Evolutionary conservation across 345 rosid species (phyloP).

Genomic region (Salix dunnii): DNA sequence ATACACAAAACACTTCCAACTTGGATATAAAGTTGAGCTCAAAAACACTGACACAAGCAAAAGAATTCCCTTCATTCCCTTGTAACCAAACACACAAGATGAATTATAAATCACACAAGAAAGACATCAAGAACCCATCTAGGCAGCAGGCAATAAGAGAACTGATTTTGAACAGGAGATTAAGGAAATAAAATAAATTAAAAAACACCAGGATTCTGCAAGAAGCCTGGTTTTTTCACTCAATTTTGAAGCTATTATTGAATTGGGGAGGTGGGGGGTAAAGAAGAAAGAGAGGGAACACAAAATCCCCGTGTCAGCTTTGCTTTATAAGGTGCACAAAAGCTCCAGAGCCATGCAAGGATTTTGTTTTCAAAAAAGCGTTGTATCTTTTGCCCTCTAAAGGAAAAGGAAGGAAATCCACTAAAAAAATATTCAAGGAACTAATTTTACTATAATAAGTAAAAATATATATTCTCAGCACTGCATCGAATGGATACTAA

Average conservation of each 20-base stretch:
- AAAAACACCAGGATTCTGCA: background rate
- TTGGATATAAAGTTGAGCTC: background rate
- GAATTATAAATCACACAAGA: slow-evolving; percentile 10
- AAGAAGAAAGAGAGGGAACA: slow-evolving; percentile 33
- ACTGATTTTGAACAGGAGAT: slow-evolving; percentile 10
- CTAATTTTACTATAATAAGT: no score
- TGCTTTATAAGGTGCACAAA: slow-evolving; percentile 44
- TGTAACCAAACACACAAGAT: background rate
- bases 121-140: slow-evolving; percentile 32
- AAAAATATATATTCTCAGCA: background rate
- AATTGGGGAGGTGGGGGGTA: background rate
- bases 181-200: slow-evolving; percentile 13
- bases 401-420: background rate
- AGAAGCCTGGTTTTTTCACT: background rate
- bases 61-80: background rate
- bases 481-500: no score
- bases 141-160: slow-evolving; percentile 16
- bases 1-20: background rate
- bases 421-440: background rate
- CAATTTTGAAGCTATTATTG: background rate
- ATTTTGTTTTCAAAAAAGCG: background rate
- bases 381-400: background rate
- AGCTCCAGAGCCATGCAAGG: slow-evolving; percentile 21
- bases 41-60: background rate
- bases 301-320: slow-evolving; percentile 59